Percentiles rank a stretch among this genome's conserved stretches.
Conservation (phyloP, 164 flowering plant species). For the Malania oleifera region DNA sequence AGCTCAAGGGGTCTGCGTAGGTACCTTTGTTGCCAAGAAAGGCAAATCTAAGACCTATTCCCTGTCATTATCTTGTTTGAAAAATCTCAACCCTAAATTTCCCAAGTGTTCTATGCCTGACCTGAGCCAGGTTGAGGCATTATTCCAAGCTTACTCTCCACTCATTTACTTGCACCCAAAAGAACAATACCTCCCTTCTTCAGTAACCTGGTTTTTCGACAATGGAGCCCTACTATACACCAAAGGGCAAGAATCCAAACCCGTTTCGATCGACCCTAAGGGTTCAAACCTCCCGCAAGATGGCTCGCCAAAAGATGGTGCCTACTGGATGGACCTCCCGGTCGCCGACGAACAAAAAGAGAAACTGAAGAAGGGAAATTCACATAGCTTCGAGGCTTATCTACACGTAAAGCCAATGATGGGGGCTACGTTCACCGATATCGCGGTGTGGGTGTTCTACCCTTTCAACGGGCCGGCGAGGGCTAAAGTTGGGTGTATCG, state of each 20-base stretch:
- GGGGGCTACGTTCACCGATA: conserved; percentile 67
- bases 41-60: conserved; percentile 13
- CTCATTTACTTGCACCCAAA: conserved; percentile 69
- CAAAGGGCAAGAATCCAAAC: conserved; percentile 48
- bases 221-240: conserved; percentile 65
- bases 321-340: conserved; percentile 86
- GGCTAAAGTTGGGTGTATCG: conserved; percentile 34
- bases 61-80: conserved; percentile 45
- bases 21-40: conserved; percentile 44
- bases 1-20: conserved; percentile 47
- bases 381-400: conserved; percentile 42
- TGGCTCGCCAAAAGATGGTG: conserved; percentile 63
- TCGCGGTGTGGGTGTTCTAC: conserved; percentile 71
- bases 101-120: conserved; percentile 67
- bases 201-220: conserved; percentile 69
- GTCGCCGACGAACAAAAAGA: conserved; percentile 31
- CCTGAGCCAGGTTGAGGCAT: conserved; percentile 36
- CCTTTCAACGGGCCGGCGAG: conserved; percentile 66
- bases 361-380: conserved; percentile 55
- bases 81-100: conserved; percentile 24
- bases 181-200: conserved; percentile 65
- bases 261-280: conserved; percentile 35
- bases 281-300: conserved; percentile 84
- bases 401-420: conserved; percentile 70
- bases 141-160: conserved; percentile 59